Evolutionary conservation across 495 filamentous ascomycete species (phyloP).

Genomic region (Tuber melanosporum): DNA sequence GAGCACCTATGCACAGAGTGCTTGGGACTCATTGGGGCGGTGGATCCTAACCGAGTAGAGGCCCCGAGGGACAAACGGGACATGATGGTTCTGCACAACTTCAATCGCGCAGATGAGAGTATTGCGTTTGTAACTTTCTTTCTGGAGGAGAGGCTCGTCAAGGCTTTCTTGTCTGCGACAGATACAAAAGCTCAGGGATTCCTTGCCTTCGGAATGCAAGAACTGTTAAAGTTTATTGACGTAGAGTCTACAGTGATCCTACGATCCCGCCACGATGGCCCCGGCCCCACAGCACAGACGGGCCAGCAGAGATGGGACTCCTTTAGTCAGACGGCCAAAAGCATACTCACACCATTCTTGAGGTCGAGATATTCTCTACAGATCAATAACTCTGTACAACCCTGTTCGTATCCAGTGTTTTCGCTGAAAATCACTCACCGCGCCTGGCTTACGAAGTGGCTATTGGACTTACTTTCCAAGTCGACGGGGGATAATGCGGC

Average conservation of each 20-base stretch:
- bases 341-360: constrained; percentile 76
- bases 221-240: constrained; percentile 68
- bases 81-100: constrained; percentile 74
- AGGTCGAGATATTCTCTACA: constrained; percentile 72
- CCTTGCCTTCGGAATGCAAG: constrained; percentile 87
- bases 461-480: constrained; percentile 72
- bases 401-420: constrained; percentile 69
- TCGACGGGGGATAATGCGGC: constrained; percentile 60
- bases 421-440: constrained; percentile 57
- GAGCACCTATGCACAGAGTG: constrained; percentile 67
- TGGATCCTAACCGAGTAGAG: constrained; percentile 87
- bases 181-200: constrained; percentile 84
- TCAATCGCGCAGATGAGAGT: constrained; percentile 68
- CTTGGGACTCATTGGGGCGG: constrained; percentile 77
- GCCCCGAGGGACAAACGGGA: constrained; percentile 65
- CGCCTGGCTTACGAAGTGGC: constrained; percentile 71
- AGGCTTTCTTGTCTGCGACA: constrained; percentile 79
- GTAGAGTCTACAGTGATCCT: constrained; percentile 56
- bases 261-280: constrained; percentile 48
- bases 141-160: constrained; percentile 78
- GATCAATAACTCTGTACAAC: constrained; percentile 50
- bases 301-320: constrained; percentile 61
- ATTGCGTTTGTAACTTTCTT: constrained; percentile 79
- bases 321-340: constrained; percentile 66
- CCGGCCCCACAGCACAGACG: constrained; percentile 18